These are phyloP conservation scores for Debaryomyces robertsiae DNA, from an alignment of 1,139 yeast genomes.

Conservation along the genomic window DNA sequence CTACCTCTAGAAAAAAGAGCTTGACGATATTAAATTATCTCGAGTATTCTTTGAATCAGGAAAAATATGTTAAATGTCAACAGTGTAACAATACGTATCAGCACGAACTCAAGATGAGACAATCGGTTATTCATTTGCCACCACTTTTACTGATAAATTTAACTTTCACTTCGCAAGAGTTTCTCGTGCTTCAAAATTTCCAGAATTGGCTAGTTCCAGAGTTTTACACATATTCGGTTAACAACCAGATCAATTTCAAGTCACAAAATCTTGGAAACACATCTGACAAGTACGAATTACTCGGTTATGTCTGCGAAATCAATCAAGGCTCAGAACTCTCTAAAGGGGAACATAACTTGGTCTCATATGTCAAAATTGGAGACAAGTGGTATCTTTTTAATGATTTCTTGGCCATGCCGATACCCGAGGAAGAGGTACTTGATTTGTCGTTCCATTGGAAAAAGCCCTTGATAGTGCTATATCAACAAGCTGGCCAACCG, in stretches of 20 bases:
- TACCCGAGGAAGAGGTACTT: slow-evolving; percentile 72
- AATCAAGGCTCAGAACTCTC: slow-evolving; percentile 53
- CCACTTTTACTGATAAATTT: slow-evolving; percentile 66
- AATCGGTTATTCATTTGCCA: slow-evolving; percentile 54
- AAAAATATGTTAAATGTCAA: slow-evolving; percentile 48
- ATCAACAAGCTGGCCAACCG: slow-evolving; percentile 53
- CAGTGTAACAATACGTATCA: slow-evolving; percentile 19
- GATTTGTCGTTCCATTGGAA: slow-evolving; percentile 79
- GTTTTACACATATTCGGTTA: slow-evolving; percentile 43
- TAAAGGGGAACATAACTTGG: slow-evolving; percentile 56
- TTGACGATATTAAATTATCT: slow-evolving; percentile 48
- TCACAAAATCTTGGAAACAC: slow-evolving; percentile 16
- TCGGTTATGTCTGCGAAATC: slow-evolving; percentile 72
- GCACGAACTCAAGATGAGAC: slow-evolving; percentile 57
- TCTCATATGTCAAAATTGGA: slow-evolving; percentile 57
- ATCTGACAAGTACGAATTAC: slow-evolving; percentile 53
- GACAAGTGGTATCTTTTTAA: slow-evolving; percentile 83
- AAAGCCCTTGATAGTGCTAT: slow-evolving; percentile 73
- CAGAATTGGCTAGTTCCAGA: slow-evolving; percentile 64
- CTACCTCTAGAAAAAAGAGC: slow-evolving; percentile 18
- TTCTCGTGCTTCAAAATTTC: slow-evolving; percentile 32
- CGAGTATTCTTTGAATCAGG: slow-evolving; percentile 60
- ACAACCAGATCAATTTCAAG: slow-evolving; percentile 38
- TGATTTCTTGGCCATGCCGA: slow-evolving; percentile 84
- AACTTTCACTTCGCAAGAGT: slow-evolving; percentile 55